Evolutionary conservation across 441 rosid genomes (phyloP).

Genomic region (Capsella rubella): DNA sequence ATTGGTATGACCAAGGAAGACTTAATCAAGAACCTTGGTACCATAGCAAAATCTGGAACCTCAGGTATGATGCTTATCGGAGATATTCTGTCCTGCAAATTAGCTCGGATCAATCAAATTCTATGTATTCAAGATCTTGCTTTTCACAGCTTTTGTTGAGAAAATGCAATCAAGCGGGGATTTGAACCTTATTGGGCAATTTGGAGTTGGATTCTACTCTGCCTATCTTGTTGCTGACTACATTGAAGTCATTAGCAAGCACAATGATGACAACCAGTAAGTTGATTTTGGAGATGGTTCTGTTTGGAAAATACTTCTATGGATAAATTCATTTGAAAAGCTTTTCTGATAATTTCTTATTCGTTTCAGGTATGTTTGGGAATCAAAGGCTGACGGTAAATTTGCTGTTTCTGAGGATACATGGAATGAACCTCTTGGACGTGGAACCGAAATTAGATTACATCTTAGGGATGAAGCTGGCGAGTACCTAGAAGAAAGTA

Average conservation of each 20-base stretch:
- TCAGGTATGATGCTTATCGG: slow-evolving; percentile 62
- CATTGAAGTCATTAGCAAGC: slow-evolving; percentile 95
- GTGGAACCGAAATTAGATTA: slow-evolving; percentile 95
- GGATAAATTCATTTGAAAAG: slow-evolving; percentile 4
- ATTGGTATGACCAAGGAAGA: slow-evolving; percentile 99
- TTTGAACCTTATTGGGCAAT: slow-evolving; percentile 95
- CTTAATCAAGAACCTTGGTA: slow-evolving; percentile 92
- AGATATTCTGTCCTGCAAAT: neutral
- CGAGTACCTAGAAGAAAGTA: slow-evolving; percentile 88
- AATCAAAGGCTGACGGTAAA: slow-evolving; percentile 98
- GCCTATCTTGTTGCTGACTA: slow-evolving; percentile 97
- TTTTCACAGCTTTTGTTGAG: slow-evolving; percentile 84
- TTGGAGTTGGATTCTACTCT: slow-evolving; percentile 98
- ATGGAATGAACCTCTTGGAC: slow-evolving; percentile 95
- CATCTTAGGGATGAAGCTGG: slow-evolving; percentile 96
- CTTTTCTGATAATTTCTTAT: slow-evolving; percentile 29
- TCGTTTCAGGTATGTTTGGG: slow-evolving; percentile 85
- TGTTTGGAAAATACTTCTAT: neutral
- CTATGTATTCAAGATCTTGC: slow-evolving; percentile 7
- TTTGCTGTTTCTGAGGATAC: slow-evolving; percentile 97
- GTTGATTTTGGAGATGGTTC: slow-evolving; percentile 11
- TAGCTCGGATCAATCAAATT: neutral
- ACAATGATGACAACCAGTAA: slow-evolving; percentile 93
- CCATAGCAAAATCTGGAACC: slow-evolving; percentile 96
- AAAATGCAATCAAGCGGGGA: slow-evolving; percentile 97